Percentiles rank a stretch among this genome's conserved stretches.
Evolutionary conservation across 2,329 filamentous ascomycete species (phyloP).

Genomic region (Chlorencoelia australis): DNA sequence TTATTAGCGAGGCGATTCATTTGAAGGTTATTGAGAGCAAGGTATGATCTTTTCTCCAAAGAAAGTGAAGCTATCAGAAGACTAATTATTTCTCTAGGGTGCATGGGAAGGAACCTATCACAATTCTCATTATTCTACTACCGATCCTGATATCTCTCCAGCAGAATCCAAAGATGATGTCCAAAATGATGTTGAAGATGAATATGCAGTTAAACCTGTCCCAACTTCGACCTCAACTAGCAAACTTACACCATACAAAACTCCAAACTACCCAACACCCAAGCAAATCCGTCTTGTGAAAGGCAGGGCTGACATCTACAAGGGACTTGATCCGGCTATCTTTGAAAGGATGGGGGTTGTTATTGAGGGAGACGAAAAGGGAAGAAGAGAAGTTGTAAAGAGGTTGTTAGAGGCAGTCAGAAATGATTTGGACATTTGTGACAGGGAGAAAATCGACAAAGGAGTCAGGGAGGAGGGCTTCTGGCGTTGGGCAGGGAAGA

Average conservation of each 20-base stretch:
- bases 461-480: constrained; percentile 23
- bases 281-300: constrained; percentile 19
- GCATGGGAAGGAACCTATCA: constrained; percentile 20
- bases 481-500: constrained; percentile 25
- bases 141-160: not conserved
- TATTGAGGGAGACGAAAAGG: constrained; percentile 17
- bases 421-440: constrained; percentile 21
- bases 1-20: constrained; percentile 25
- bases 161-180: not conserved
- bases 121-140: constrained; percentile 9
- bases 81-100: no score
- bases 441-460: constrained; percentile 19
- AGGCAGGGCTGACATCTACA: constrained; percentile 11
- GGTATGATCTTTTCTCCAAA: no score
- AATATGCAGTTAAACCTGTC: constrained; percentile 3
- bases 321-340: constrained; percentile 19
- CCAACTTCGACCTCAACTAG: constrained; percentile 1
- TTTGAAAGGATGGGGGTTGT: constrained; percentile 23
- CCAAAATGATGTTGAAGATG: constrained; percentile 1
- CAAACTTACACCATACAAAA: constrained; percentile 10
- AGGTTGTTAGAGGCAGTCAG: constrained; percentile 21
- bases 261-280: constrained; percentile 15
- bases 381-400: constrained; percentile 19
- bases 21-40: constrained; percentile 20
- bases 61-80: no score